Base-by-base conservation (phyloP, 2,329 filamentous ascomycete species). In the Rhinocladiella similis region DNA sequence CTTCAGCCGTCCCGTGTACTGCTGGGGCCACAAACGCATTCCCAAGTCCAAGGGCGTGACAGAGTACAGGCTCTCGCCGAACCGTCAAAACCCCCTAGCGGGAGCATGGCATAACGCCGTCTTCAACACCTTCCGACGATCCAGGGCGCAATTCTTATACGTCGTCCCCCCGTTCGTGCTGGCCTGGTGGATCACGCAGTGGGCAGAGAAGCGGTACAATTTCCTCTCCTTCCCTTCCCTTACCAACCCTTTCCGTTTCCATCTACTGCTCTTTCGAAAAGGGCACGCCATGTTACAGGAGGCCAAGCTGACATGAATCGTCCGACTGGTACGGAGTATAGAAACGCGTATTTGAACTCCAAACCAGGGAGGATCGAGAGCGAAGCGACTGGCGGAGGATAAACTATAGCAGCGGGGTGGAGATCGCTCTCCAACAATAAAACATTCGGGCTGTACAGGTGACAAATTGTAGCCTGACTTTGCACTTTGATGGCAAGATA, bases 101-200 rank as follows among this genome's bases (percentile, higher is more conserved):
- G 90, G 89, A 68, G 80, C 87, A 59, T 76, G 82, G 64, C 79
- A 93, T 76, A 89, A 87, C 66, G 93, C 91, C 70, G 78, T 97
- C 79, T 97, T 97, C 88, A 99, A 99, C 85, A 87, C 86, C 67
- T 95, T 89, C 83, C 87, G 94, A 75, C 86, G 94, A 69, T 89
- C 88, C 77, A 87, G 85, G 73, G 76, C 81, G 66, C 93, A 97
- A 82, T 84, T 96, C 66, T 84, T 97, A 67, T 99, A 92, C 83
- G 86, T 92, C 75, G 83, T 86, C 20, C 89, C 94, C 57, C 88
- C 92, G 35, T 78, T 96, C 67, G 68, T 94, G 63, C 75, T 81
- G 65, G 91, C 84, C 65, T 97, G 97, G 80, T 84, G 86, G 73
- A 72, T 85, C 65, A 89, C 97, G 87, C 77, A 88, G 72, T 97